Base-by-base conservation (phyloP, 1,139 yeast genomes). In the Pichia sp. region DNA sequence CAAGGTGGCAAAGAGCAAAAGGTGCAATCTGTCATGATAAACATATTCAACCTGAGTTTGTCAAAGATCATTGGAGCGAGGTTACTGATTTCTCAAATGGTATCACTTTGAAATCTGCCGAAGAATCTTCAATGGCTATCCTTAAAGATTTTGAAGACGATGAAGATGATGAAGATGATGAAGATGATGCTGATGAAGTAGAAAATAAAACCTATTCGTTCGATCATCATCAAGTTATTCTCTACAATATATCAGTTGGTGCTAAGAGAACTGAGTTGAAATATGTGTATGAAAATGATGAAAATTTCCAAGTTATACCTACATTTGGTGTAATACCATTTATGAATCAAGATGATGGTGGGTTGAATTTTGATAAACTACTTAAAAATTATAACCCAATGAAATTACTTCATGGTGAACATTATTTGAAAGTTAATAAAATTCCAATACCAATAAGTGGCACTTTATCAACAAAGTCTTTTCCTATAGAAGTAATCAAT, bases 381-480 rank as follows among this genome's bases (percentile, higher is more conserved):
- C 71, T 77, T 60, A 85, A 82, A 56, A 82, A 87, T 69, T 90
- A 87, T 74, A 87, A 87, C 70, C 96, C 95, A 57, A 79, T 85
- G 81, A 75, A 83, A 69, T 76, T 92, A 64, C 75, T 92, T 60
- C 97, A 92, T 66, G 98, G 98, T 54, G 98, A 92, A 70, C 97
- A 92, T 67, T 92, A 85, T 68, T 73, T 90, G 59, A 90, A 82
- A 68, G 69, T 92, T 56, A 77, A 77, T 58, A 80, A 84, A 66
- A 82, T 77, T 74, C 95, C 95, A 55, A 73, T 92, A 50, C 95
- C 96, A 56, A 79, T 85, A 6, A 61, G 66, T 30, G 92, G 81
- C 13, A 66, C 70, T 2, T 66, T 89, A 46, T 75, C 69, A 54
- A 85, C 95, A 18, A 72, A 75, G 40, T 76, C 79, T 53, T 70